A percentile compares a stretch with the other conserved stretches of the same genome.
phyloP scores from a whole-genome alignment of 768 basidiomycete genomes.

The Neoboletus magnificus region DNA sequence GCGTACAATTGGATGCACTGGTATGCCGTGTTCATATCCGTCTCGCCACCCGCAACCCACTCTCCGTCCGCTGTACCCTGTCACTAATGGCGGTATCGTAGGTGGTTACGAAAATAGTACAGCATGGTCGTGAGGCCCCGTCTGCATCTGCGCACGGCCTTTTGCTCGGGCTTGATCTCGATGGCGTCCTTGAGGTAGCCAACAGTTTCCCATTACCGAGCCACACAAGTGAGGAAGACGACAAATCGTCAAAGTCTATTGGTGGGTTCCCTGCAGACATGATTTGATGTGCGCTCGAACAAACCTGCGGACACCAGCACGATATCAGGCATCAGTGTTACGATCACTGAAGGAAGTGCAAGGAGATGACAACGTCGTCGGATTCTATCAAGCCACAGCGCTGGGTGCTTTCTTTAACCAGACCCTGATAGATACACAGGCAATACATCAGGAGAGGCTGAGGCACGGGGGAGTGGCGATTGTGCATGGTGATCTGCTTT shows the following conservation, averaged over 20 bases:
- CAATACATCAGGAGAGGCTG: conserved; percentile 80
- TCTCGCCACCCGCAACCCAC: conserved; percentile 1
- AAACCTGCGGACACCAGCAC: conserved; percentile 42
- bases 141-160: conserved; percentile 78
- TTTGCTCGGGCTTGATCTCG: conserved; percentile 87
- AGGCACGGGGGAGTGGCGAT: conserved; percentile 83
- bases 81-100: conserved; percentile 34
- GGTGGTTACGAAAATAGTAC: conserved; percentile 92
- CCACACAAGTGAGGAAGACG: conserved; percentile 71
- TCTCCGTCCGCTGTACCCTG: not conserved
- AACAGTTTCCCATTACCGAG: conserved; percentile 86
- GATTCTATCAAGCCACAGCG: conserved; percentile 89
- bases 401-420: conserved; percentile 86
- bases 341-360: conserved; percentile 88
- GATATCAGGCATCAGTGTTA: conserved; percentile 83
- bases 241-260: conserved; percentile 72
- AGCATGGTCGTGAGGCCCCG: conserved; percentile 80
- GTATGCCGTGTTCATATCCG: conserved; percentile 44
- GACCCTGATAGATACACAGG: conserved; percentile 75
- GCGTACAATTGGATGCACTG: conserved; percentile 83
- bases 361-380: conserved; percentile 87
- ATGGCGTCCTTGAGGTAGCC: conserved; percentile 86
- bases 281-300: conserved; percentile 1
- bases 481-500: conserved; percentile 63
- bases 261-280: conserved; percentile 44